A percentile compares a stretch with the other conserved stretches of the same genome.
Evolutionary conservation across 345 rosid species (phyloP).

Genomic region (Gossypium herbaceum): DNA sequence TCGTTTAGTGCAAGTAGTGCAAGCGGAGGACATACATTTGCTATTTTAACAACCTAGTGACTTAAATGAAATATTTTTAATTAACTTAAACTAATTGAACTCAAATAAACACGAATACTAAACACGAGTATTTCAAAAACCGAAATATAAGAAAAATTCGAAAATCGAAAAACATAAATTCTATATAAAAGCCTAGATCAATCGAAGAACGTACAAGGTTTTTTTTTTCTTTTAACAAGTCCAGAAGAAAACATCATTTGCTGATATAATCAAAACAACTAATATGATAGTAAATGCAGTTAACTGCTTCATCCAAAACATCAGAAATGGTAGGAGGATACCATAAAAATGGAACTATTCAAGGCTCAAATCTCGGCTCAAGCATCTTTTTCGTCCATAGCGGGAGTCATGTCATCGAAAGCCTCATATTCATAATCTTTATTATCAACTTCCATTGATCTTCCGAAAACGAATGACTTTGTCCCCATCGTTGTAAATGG

Average conservation of each 20-base stretch:
- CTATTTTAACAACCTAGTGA: too few relatives aligned
- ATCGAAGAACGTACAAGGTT: background rate
- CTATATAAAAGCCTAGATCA: background rate
- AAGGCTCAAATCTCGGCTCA: background rate
- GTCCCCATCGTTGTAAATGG: conserved; percentile 96
- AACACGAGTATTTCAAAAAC: background rate
- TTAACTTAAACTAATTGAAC: too few relatives aligned
- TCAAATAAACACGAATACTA: too few relatives aligned
- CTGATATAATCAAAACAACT: background rate
- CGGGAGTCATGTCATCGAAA: conserved; percentile 17
- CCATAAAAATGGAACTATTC: background rate
- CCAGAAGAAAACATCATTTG: background rate
- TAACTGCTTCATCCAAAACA: background rate
- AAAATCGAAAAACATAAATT: too few relatives aligned
- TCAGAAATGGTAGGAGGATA: background rate
- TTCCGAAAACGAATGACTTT: conserved; percentile 59
- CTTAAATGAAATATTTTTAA: too few relatives aligned
- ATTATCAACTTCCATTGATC: conserved; percentile 57
- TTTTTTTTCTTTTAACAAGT: background rate
- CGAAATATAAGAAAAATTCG: too few relatives aligned
- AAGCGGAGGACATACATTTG: too few relatives aligned
- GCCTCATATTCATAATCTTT: conserved; percentile 49
- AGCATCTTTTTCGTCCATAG: conserved; percentile 20
- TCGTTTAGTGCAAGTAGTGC: too few relatives aligned
- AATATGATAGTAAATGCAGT: background rate